Conservation (phyloP, 345 rosid genomes). For the Dovyalis caffra region DNA sequence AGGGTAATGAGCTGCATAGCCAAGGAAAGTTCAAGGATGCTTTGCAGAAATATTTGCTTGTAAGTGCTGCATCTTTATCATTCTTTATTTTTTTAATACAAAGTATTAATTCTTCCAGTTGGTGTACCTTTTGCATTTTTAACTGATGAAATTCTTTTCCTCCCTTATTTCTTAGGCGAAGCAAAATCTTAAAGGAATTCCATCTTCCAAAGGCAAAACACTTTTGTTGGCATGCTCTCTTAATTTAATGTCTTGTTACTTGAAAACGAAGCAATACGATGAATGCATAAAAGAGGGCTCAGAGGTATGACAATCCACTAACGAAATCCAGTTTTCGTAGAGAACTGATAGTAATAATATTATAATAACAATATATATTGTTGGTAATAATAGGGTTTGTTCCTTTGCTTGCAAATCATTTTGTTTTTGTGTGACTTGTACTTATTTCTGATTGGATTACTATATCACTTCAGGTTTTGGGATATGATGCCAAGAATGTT, state of each 20-base stretch:
- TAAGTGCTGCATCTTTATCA: conserved; percentile 35
- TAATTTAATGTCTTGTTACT: conserved; percentile 94
- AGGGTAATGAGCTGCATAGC: conserved; percentile 92
- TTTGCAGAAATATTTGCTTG: conserved; percentile 73
- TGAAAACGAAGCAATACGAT: conserved; percentile 64
- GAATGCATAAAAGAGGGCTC: conserved; percentile 83
- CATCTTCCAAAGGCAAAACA: conserved; percentile 55
- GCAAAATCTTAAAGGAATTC: conserved; percentile 67
- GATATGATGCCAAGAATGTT: conserved; percentile 70
- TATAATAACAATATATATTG: not conserved
- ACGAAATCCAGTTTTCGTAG: not conserved
- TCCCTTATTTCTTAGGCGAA: conserved; percentile 59
- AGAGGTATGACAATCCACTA: conserved; percentile 51
- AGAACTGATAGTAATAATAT: not conserved
- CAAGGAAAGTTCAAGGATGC: conserved; percentile 74
- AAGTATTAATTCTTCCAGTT: not conserved
- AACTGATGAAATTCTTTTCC: conserved; percentile 9
- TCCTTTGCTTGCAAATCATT: not conserved
- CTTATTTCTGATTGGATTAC: conserved; percentile 21
- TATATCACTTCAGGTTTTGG: conserved; percentile 58
- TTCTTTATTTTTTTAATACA: not conserved
- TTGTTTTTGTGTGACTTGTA: not conserved
- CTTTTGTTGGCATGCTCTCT: conserved; percentile 81
- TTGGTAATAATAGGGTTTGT: not conserved
- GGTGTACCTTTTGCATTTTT: not conserved